Evolutionary conservation across 306 rosid genomes (phyloP).

Genomic region (Ochetophila trinervis): DNA sequence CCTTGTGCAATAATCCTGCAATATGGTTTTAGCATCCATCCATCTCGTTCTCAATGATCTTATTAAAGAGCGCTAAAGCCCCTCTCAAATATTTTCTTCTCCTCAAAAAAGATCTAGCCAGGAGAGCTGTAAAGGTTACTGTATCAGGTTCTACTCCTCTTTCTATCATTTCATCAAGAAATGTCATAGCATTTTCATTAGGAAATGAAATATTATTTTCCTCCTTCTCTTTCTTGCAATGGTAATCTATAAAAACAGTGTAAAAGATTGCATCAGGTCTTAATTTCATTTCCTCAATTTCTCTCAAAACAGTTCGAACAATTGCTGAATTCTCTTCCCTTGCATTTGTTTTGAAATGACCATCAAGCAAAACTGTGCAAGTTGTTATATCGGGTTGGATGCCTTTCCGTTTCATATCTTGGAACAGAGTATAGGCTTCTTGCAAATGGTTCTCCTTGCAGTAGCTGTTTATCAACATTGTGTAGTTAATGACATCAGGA

Average conservation of each 20-base stretch:
- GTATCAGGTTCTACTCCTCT: constrained; percentile 65
- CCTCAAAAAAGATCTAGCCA: constrained; percentile 41
- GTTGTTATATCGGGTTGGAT: constrained; percentile 65
- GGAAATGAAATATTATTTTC: too few relatives aligned
- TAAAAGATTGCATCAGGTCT: constrained; percentile 59
- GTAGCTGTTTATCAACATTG: constrained; percentile 68
- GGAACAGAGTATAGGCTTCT: constrained; percentile 58
- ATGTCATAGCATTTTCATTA: constrained; percentile 31
- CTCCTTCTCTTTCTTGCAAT: constrained; percentile 40
- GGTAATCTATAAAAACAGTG: constrained; percentile 68
- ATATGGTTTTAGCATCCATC: too few relatives aligned
- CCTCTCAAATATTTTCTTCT: constrained; percentile 34
- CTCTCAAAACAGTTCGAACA: constrained; percentile 46
- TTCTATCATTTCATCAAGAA: constrained; percentile 53
- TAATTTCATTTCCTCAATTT: constrained; percentile 53
- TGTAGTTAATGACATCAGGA: constrained; percentile 67
- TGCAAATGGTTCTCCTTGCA: constrained; percentile 51
- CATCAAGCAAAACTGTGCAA: constrained; percentile 73
- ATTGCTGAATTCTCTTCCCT: constrained; percentile 14
- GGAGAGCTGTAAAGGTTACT: constrained; percentile 61
- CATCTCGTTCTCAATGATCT: constrained; percentile 23
- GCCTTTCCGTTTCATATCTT: constrained; percentile 63
- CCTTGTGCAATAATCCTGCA: too few relatives aligned
- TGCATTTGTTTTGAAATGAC: constrained; percentile 33
- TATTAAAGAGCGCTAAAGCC: constrained; percentile 40